These are phyloP conservation scores for Rhodotorula paludigena DNA, from an alignment of 768 basidiomycete genomes.

Conservation along the genomic window DNA sequence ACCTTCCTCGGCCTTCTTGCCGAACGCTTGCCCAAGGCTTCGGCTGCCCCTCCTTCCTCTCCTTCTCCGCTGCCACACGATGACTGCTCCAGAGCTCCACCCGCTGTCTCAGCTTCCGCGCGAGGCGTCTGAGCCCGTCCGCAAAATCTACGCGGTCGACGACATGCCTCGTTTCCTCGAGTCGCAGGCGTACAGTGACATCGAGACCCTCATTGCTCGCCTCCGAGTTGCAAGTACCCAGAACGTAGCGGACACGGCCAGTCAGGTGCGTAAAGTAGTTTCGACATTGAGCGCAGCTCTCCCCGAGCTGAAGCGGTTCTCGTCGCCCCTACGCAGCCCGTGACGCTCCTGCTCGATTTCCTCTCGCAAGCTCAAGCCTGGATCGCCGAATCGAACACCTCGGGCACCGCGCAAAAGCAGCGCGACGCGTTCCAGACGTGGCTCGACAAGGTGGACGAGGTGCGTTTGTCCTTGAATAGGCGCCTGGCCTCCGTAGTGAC, in stretches of 20 bases:
- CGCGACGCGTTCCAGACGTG: conserved; percentile 51
- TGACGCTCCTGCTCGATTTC: not conserved
- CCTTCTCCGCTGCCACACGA: not conserved
- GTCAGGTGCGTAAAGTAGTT: not conserved
- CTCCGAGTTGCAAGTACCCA: conserved; percentile 72
- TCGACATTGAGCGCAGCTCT: not conserved
- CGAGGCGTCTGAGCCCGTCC: not conserved
- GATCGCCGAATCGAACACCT: not conserved
- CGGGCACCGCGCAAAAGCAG: not conserved
- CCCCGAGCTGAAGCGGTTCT: not conserved
- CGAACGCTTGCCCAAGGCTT: no score
- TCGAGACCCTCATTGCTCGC: conserved; percentile 64
- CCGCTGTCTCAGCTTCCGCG: not conserved
- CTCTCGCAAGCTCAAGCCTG: not conserved
- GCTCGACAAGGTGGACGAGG: conserved; percentile 69
- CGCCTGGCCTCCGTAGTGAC: no score
- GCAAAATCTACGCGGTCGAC: conserved; percentile 60
- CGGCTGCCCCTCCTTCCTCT: no score
- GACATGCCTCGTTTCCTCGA: conserved; percentile 73
- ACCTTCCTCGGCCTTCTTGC: no score
- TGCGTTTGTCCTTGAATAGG: conserved; percentile 54
- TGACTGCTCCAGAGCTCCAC: not conserved
- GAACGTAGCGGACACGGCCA: conserved; percentile 57
- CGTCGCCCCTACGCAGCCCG: not conserved
- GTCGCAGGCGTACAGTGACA: conserved; percentile 61